phyloP scores from a whole-genome alignment of 768 basidiomycete genomes.

The Strobilomyces dryophilus region DNA sequence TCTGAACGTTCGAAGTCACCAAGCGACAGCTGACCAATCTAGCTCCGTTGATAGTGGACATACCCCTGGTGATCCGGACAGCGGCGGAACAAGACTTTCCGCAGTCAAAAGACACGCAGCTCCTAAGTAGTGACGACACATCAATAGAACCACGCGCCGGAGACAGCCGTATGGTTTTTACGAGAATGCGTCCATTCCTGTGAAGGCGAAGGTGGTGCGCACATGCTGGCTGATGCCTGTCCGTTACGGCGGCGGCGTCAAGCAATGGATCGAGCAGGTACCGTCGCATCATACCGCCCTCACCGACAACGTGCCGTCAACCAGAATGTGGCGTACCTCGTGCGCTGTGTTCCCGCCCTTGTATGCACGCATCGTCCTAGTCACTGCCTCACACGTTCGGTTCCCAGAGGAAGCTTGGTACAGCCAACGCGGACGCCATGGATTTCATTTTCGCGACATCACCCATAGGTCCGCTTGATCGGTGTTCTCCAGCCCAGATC shows the following conservation, averaged over 20 bases:
- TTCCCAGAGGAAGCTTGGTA: slow-evolving; percentile 13
- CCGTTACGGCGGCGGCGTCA: slow-evolving; percentile 13
- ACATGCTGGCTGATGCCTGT: not conserved
- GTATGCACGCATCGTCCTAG: not conserved
- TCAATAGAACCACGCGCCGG: slow-evolving; percentile 11
- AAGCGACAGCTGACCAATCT: slow-evolving; percentile 4
- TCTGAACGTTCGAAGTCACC: slow-evolving; percentile 13
- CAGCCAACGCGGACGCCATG: slow-evolving; percentile 1
- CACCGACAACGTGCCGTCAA: slow-evolving; percentile 7
- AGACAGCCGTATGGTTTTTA: slow-evolving; percentile 12
- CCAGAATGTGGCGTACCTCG: slow-evolving; percentile 12
- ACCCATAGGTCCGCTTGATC: slow-evolving; percentile 9
- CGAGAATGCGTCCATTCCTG: slow-evolving; percentile 5
- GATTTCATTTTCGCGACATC: slow-evolving; percentile 15
- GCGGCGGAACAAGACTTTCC: slow-evolving; percentile 1
- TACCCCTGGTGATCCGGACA: slow-evolving; percentile 20
- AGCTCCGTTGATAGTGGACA: slow-evolving; percentile 11
- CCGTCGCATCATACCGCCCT: not conserved
- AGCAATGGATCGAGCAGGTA: slow-evolving; percentile 16
- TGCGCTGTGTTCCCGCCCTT: not conserved
- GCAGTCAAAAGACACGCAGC: slow-evolving; percentile 1
- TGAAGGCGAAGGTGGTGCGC: not conserved
- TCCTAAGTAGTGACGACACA: not conserved
- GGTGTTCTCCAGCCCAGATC: slow-evolving; percentile 20
- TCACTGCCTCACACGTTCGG: not conserved